Evolutionary conservation across 1,284 basidiomycete species (phyloP).

Genomic region (Boletus smithii): DNA sequence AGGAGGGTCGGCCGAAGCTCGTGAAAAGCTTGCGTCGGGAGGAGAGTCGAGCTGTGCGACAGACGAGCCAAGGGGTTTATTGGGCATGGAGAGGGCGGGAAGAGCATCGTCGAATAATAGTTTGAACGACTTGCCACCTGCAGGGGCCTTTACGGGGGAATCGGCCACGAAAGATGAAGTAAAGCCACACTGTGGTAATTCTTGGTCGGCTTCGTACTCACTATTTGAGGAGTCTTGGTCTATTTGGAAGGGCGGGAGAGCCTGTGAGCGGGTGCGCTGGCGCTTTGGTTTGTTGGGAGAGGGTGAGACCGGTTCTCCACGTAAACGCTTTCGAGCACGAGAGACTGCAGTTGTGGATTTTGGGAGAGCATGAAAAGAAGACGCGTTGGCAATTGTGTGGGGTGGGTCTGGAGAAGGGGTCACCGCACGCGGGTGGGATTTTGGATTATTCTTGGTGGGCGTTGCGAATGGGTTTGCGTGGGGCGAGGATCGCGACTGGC

Average conservation of each 20-base stretch:
- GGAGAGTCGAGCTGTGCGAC: not conserved
- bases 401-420: conserved; percentile 40
- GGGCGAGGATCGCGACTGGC: conserved; percentile 14
- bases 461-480: conserved; percentile 53
- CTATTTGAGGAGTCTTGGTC: conserved; percentile 33
- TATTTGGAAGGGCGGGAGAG: conserved; percentile 33
- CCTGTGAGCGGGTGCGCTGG: conserved; percentile 41
- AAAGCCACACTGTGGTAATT: conserved; percentile 25
- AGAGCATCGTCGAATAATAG: conserved; percentile 60
- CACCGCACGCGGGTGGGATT: conserved; percentile 24
- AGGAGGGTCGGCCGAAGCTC: conserved; percentile 1
- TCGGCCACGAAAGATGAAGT: conserved; percentile 58
- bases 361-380: conserved; percentile 26
- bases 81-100: conserved; percentile 27
- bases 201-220: conserved; percentile 40
- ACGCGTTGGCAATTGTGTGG: conserved; percentile 19
- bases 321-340: conserved; percentile 72
- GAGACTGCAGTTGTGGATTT: conserved; percentile 45
- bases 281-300: conserved; percentile 75
- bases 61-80: conserved; percentile 8
- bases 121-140: conserved; percentile 57
- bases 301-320: conserved; percentile 76
- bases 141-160: conserved; percentile 63
- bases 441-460: conserved; percentile 44
- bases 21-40: not conserved